Percentiles rank a stretch among this genome's conserved stretches.
phyloP scores from a whole-genome alignment of 371 early-diverging fungal genomes.

The Vavraia culicis region DNA sequence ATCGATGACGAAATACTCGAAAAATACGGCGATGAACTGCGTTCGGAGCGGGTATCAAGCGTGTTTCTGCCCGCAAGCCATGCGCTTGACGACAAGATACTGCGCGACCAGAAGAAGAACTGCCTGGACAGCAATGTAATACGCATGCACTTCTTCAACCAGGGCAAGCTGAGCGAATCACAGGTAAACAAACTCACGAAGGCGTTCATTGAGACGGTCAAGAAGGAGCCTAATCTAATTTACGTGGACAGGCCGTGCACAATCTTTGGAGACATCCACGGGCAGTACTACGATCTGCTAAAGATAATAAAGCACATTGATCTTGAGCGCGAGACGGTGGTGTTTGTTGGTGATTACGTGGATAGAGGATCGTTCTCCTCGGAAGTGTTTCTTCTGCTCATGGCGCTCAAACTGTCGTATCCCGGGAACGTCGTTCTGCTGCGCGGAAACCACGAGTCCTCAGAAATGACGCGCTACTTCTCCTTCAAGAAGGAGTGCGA shows the following conservation, averaged over 20 bases:
- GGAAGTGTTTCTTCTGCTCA: slow-evolving; percentile 54
- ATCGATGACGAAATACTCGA: too few species aligned
- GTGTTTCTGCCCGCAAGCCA: too few species aligned
- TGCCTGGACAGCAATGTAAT: slow-evolving; percentile 14
- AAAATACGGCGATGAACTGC: too few species aligned
- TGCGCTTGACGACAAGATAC: slow-evolving; percentile 12
- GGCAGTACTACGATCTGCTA: slow-evolving; percentile 40
- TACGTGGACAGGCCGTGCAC: slow-evolving; percentile 22
- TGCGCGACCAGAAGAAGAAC: slow-evolving; percentile 18
- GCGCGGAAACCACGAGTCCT: slow-evolving; percentile 47
- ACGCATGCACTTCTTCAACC: slow-evolving; percentile 5
- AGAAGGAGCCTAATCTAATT: slow-evolving; percentile 37
- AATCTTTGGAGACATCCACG: slow-evolving; percentile 54
- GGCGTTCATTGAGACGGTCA: slow-evolving; percentile 32
- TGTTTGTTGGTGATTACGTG: slow-evolving; percentile 93
- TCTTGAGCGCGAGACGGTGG: slow-evolving; percentile 38
- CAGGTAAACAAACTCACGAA: too few species aligned
- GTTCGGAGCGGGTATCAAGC: too few species aligned
- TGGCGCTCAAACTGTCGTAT: slow-evolving; percentile 57
- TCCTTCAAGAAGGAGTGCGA: slow-evolving; percentile 66
- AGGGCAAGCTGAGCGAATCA: slow-evolving; percentile 22
- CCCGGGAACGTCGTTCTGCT: slow-evolving; percentile 32
- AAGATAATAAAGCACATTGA: slow-evolving; percentile 26
- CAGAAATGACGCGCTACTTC: slow-evolving; percentile 75
- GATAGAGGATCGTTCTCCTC: slow-evolving; percentile 79